These are phyloP conservation scores for Fomitopsis serialis DNA, from an alignment of 768 basidiomycete species.

Conservation along the genomic window DNA sequence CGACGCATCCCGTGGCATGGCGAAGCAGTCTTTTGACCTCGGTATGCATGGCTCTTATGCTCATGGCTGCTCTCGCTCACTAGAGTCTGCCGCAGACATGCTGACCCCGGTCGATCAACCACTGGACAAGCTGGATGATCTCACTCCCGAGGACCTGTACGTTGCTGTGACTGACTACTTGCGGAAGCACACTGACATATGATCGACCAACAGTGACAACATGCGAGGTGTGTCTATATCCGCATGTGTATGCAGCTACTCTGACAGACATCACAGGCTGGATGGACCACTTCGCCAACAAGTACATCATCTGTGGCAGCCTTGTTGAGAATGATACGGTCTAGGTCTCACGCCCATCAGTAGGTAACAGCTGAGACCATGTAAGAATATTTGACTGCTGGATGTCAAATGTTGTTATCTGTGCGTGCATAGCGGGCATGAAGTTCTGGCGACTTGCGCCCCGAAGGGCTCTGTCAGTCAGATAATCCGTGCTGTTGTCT, in stretches of 20 bases:
- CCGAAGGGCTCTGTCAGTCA: too few relatives aligned
- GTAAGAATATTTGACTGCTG: too few relatives aligned
- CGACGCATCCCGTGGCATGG: conserved; percentile 95
- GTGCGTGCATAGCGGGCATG: too few relatives aligned
- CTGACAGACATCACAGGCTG: conserved; percentile 49
- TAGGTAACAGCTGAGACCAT: too few relatives aligned
- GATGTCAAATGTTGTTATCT: too few relatives aligned
- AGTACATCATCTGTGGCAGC: conserved; percentile 87
- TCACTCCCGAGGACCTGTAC: conserved; percentile 79
- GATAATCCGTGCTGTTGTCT: too few relatives aligned
- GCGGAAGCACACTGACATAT: neutral
- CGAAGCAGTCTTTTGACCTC: conserved; percentile 92
- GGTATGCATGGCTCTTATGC: conserved; percentile 41
- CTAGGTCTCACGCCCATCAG: neutral
- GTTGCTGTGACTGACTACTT: conserved; percentile 23
- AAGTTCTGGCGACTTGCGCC: too few relatives aligned
- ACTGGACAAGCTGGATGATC: conserved; percentile 76
- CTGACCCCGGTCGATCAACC: conserved; percentile 83
- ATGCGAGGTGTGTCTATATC: conserved; percentile 66
- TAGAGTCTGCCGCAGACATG: conserved; percentile 56
- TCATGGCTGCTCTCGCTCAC: neutral
- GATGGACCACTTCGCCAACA: conserved; percentile 91
- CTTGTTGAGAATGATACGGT: conserved; percentile 72
- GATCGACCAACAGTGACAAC: conserved; percentile 60
- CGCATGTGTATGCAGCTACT: neutral